Conservation (phyloP, 164 flowering plant genomes). For the Akebia trifoliata region DNA sequence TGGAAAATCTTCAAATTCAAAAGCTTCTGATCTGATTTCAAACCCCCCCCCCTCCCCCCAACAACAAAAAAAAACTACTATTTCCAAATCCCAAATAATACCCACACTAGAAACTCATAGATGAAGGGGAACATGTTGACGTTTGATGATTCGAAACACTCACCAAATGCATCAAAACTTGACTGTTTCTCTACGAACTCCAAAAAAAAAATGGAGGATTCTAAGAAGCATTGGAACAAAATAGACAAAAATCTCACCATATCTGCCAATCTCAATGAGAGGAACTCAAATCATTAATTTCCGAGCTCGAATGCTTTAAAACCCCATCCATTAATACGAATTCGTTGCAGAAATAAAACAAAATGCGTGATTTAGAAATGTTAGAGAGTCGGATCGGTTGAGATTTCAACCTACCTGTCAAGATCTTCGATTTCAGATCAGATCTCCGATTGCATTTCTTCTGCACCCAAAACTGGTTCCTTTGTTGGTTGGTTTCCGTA, state of each 20-base stretch:
- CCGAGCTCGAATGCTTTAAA: not conserved
- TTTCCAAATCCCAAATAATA: not conserved
- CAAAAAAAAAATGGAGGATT: not conserved
- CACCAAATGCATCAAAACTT: not conserved
- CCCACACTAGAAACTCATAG: not conserved
- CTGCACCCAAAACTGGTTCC: not conserved
- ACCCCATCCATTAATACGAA: not conserved
- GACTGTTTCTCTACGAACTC: not conserved
- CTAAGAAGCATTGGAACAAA: conserved; percentile 1
- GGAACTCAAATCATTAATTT: conserved; percentile 2
- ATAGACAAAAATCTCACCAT: not conserved
- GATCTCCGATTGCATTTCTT: conserved; percentile 9
- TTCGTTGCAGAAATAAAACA: not conserved
- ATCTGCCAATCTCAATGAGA: not conserved
- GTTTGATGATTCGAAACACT: not conserved
- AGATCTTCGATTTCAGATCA: conserved; percentile 8
- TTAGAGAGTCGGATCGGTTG: conserved; percentile 3
- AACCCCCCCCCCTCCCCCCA: too few species aligned
- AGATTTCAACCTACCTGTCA: conserved; percentile 11
- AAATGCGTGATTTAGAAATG: not conserved
- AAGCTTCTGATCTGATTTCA: conserved; percentile 7
- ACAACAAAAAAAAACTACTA: not conserved
- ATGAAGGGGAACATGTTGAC: not conserved
- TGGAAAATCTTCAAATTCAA: too few species aligned
- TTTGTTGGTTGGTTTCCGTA: not conserved